Evolutionary conservation across 805 yeast genomes (phyloP).

Genomic region (Ogataea glucozyma): DNA sequence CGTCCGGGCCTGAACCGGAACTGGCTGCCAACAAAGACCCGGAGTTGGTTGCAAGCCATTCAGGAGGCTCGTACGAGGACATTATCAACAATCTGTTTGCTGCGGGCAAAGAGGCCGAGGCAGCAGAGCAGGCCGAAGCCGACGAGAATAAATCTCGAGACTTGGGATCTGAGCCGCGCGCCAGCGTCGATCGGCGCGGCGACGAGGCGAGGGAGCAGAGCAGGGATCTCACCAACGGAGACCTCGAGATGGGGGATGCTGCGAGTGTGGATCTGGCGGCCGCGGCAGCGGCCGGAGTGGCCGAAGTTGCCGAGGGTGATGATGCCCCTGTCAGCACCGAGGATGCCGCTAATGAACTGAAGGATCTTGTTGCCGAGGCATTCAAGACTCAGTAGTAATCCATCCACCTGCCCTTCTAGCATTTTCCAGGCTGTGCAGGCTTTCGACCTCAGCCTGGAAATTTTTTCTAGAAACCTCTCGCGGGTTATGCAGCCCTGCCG

Average conservation of each 20-base stretch:
- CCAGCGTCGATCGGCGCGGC: constrained; percentile 9
- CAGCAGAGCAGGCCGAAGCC: no score
- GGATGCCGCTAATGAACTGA: constrained; percentile 32
- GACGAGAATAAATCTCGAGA: background rate
- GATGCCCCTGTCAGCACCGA: constrained; percentile 17
- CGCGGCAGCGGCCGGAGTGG: no score
- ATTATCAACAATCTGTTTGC: constrained; percentile 27
- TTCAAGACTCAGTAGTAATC: constrained; percentile 21
- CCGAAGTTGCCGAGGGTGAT: no score
- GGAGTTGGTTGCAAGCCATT: no score
- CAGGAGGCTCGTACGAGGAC: constrained; percentile 24
- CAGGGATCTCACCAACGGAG: background rate
- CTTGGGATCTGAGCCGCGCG: background rate
- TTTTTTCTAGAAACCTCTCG: constrained; percentile 16
- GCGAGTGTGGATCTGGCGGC: no score
- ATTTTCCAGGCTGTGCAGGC: no score
- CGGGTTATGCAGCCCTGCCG: constrained; percentile 18
- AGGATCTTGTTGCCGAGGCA: constrained; percentile 37
- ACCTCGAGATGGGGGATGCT: constrained; percentile 3
- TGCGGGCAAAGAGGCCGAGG: constrained; percentile 7
- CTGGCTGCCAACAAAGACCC: no score
- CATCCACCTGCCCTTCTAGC: background rate
- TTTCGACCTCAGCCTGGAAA: no score
- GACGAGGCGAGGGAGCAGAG: background rate
- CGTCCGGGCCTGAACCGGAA: background rate